Evolutionary conservation across 495 filamentous ascomycete species (phyloP).

Genomic region (Barbatosphaeria neglecta): DNA sequence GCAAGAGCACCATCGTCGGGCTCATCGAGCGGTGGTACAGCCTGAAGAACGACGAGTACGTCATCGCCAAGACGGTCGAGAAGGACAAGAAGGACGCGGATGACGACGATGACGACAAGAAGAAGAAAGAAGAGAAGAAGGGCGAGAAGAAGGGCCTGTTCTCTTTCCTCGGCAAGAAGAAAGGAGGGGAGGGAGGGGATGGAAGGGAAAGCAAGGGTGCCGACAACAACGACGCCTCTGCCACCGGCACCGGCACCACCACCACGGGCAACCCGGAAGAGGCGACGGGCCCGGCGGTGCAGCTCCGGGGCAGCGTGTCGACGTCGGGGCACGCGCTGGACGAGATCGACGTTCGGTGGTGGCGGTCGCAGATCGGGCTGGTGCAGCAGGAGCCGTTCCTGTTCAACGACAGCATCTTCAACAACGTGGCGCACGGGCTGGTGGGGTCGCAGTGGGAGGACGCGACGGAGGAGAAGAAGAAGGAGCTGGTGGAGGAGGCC

Average conservation of each 20-base stretch:
- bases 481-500: slow-evolving; percentile 42
- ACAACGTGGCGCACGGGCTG: slow-evolving; percentile 51
- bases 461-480: slow-evolving; percentile 38
- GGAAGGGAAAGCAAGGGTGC: slow-evolving; percentile 20
- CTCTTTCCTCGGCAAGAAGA: slow-evolving; percentile 6
- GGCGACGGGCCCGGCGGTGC: slow-evolving; percentile 24
- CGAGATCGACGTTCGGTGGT: slow-evolving; percentile 51
- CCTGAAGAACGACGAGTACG: slow-evolving; percentile 37
- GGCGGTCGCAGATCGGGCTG: slow-evolving; percentile 54
- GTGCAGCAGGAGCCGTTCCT: slow-evolving; percentile 66
- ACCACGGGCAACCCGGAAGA: slow-evolving; percentile 15
- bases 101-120: slow-evolving; percentile 25
- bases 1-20: slow-evolving; percentile 87
- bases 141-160: not conserved
- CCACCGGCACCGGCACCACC: too few species aligned
- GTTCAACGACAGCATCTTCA: slow-evolving; percentile 59
- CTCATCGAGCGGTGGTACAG: slow-evolving; percentile 89
- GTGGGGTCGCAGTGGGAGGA: slow-evolving; percentile 45
- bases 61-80: slow-evolving; percentile 35
- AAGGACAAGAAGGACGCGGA: slow-evolving; percentile 30
- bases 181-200: not conserved
- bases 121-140: slow-evolving; percentile 9
- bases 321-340: slow-evolving; percentile 45
- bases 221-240: too few species aligned
- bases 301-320: slow-evolving; percentile 36